phyloP scores from a whole-genome alignment of 805 yeast species.

The Wickerhamiella allomyrinae region DNA sequence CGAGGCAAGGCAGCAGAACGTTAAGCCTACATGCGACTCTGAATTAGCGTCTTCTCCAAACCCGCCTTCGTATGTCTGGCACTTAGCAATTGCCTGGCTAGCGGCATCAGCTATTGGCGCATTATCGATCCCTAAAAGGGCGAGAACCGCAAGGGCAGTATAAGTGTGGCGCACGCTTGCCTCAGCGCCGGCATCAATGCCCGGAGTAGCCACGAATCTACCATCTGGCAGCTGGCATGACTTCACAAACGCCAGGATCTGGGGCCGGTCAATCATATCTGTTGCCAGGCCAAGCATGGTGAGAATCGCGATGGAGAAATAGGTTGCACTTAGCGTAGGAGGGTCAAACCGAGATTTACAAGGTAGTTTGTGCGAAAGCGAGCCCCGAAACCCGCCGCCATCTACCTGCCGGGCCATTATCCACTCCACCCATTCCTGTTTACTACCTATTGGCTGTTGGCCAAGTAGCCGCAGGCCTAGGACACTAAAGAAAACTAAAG shows the following conservation, averaged over 20 bases:
- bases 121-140: conserved; percentile 5
- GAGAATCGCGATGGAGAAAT: conserved; percentile 52
- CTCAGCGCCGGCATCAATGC: conserved; percentile 31
- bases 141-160: conserved; percentile 46
- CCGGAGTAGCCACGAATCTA: conserved; percentile 22
- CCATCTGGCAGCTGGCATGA: conserved; percentile 42
- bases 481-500: conserved; percentile 14
- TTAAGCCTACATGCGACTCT: conserved; percentile 79
- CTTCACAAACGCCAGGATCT: conserved; percentile 39
- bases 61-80: conserved; percentile 50
- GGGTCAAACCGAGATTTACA: conserved; percentile 32
- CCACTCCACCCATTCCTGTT: neutral
- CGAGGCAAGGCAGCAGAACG: conserved; percentile 68
- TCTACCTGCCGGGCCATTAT: conserved; percentile 12
- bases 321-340: conserved; percentile 60
- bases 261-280: conserved; percentile 26
- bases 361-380: conserved; percentile 30
- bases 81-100: conserved; percentile 26
- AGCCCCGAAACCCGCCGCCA: conserved; percentile 42
- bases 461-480: conserved; percentile 11
- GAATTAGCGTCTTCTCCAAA: conserved; percentile 34
- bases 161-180: conserved; percentile 61
- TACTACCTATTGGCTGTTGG: neutral
- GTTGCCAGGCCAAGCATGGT: conserved; percentile 32
- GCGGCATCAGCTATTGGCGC: conserved; percentile 32